Conservation (phyloP, 1,284 basidiomycete genomes). For the Neotropicomus parvogracilis region DNA sequence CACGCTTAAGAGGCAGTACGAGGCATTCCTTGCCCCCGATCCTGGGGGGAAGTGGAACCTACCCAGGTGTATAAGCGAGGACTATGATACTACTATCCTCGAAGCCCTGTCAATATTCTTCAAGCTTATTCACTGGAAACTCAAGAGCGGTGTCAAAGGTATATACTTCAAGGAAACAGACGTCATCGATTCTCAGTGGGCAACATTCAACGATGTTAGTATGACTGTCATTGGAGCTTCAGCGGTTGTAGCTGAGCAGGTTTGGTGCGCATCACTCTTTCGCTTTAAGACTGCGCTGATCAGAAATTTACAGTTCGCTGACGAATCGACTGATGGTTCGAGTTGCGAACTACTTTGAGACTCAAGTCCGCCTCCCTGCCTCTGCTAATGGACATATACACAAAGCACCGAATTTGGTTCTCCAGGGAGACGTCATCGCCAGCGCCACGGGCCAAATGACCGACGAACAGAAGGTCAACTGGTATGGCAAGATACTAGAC, state of each 20-base stretch:
- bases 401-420: constrained; percentile 20
- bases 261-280: constrained; percentile 60
- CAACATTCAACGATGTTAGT: constrained; percentile 92
- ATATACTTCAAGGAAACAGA: constrained; percentile 98
- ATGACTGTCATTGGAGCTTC: constrained; percentile 88
- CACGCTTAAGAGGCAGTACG: constrained; percentile 91
- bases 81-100: constrained; percentile 88
- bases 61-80: constrained; percentile 81
- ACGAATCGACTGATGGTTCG: constrained; percentile 89
- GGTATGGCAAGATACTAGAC: constrained; percentile 94
- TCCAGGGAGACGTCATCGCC: constrained; percentile 30
- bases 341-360: constrained; percentile 91
- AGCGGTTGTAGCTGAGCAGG: constrained; percentile 88
- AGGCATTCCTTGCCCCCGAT: constrained; percentile 84
- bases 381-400: constrained; percentile 23
- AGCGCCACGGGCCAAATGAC: constrained; percentile 51
- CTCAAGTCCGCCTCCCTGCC: constrained; percentile 79
- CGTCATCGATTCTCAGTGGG: constrained; percentile 94
- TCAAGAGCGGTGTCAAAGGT: constrained; percentile 88
- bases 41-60: constrained; percentile 86
- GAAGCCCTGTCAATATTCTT: constrained; percentile 92
- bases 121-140: constrained; percentile 90
- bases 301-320: constrained; percentile 53
- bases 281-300: constrained; percentile 1
- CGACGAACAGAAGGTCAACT: constrained; percentile 77